Base-by-base conservation (phyloP, 1,284 basidiomycete species). In the Porogramme epimiltina region DNA sequence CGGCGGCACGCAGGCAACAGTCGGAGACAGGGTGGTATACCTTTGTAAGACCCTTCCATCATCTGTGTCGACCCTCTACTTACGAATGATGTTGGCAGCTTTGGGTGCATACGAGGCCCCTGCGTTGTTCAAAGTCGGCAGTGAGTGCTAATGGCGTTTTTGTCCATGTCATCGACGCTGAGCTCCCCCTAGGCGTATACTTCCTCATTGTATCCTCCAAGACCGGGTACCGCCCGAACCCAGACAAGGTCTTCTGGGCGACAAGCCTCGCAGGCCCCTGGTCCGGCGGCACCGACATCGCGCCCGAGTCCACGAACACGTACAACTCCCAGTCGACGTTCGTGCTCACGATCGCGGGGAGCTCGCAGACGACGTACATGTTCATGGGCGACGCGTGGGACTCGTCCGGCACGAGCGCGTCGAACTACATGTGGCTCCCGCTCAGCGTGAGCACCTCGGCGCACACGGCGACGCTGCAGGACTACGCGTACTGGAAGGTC, bases 361-460 rank as follows among this genome's bases (percentile, higher is more conserved):
- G 40, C 40, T 42, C 40, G 40, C 40, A 42, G 23, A 42, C 40
- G 40, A 42, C 40, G 20, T 42, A 42, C 40, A 42, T 42, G 40
- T 42, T 42, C 40, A 42, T 42, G 40, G 40, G 40, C 23, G 40
- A 42, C 40, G 40, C 40, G 20, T 42, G 40, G 40, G 40, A 42
- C 23, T 22, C 40, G 19, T 2, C 22, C 11, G 40, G 40, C 2
- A 42, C 40, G 22, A 42, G 40, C 40, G 40, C 40, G 22, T 42
- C 40, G 10, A 42, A 42, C 40, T 42, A 42, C 40, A 42, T 42
- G 40, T 42, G 40, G 40, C 40, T 42, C 40, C 40, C 40, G 40
- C 40, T 42, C 20, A 42, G 40, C 40, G 40, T 42, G 40, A 4
- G 4, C 40, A 42, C 40, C 20, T 42, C 40, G 23, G 19, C 40